A percentile compares a stretch with the other conserved stretches of the same genome.
Evolutionary conservation across 345 rosid species (phyloP).

Genomic region (Trapa incisa): DNA sequence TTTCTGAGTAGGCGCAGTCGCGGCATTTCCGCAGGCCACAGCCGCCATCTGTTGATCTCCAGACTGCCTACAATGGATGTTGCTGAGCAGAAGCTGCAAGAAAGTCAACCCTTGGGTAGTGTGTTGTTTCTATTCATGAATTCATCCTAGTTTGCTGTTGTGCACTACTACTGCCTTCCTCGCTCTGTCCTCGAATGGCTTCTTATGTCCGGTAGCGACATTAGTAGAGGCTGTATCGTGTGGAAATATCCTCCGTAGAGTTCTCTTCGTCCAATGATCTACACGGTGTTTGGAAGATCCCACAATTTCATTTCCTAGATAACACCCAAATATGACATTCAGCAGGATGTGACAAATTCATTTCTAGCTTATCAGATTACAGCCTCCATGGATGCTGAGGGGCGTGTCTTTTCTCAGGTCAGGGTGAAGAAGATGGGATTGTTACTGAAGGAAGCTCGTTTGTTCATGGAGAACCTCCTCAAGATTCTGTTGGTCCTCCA

Average conservation of each 20-base stretch:
- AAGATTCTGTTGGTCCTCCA: conserved; percentile 50
- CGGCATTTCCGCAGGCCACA: too few species aligned
- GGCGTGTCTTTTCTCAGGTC: conserved; percentile 5
- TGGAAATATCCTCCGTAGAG: neutral
- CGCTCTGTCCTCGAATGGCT: neutral
- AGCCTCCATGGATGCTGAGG: neutral
- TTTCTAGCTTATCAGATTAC: too few species aligned
- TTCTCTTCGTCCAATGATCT: neutral
- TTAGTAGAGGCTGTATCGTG: neutral
- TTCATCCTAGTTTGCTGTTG: neutral
- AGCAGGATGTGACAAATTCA: neutral
- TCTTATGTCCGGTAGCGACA: neutral
- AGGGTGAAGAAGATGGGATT: conserved; percentile 46
- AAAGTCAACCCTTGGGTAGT: conserved; percentile 30
- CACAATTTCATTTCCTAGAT: neutral
- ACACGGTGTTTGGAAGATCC: neutral
- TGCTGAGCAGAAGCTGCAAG: conserved; percentile 22
- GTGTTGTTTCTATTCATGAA: neutral
- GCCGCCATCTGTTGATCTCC: neutral
- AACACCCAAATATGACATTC: neutral
- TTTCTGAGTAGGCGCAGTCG: too few species aligned
- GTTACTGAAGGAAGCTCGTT: conserved; percentile 41
- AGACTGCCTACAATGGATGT: conserved; percentile 29
- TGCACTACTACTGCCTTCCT: neutral
- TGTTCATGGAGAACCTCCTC: conserved; percentile 50